Evolutionary conservation across 148 eudicot species (phyloP).

Genomic region (Camellia lanceoleosa): DNA sequence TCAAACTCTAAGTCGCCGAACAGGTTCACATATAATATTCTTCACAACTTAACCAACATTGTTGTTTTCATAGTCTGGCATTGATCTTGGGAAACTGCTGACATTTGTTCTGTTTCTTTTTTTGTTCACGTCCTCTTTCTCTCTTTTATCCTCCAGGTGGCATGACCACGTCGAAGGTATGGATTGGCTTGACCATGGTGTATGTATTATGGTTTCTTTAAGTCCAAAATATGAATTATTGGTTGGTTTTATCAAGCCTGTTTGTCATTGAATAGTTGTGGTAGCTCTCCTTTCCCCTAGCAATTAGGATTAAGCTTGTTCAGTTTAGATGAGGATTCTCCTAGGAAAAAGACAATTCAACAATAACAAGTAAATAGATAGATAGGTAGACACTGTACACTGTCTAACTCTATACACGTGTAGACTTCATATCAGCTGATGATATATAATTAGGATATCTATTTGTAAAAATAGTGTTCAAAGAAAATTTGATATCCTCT

Average conservation of each 20-base stretch:
- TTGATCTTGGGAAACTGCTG: not conserved
- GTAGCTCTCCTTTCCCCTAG: not conserved
- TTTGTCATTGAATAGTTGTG: conserved; percentile 6
- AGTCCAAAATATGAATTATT: not conserved
- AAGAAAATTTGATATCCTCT: not conserved
- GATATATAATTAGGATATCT: not conserved
- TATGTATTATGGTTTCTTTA: not conserved
- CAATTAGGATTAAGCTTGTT: not conserved
- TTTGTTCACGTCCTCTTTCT: not conserved
- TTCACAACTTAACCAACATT: not conserved
- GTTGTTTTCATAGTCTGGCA: conserved; percentile 2
- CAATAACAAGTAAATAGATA: not conserved
- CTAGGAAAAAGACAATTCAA: not conserved
- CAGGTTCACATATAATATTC: conserved; percentile 42
- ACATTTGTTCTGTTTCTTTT: not conserved
- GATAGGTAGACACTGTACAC: not conserved
- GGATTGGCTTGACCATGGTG: conserved; percentile 31
- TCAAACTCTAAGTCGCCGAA: conserved; percentile 51
- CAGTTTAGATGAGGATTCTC: not conserved
- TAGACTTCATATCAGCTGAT: not conserved
- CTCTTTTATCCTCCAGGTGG: conserved; percentile 46
- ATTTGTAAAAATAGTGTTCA: not conserved
- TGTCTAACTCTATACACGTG: not conserved
- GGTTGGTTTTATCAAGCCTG: conserved; percentile 2
- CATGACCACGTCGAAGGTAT: conserved; percentile 59